Percentiles rank a stretch among this genome's conserved stretches.
These are phyloP conservation scores for Naganishia randhawae DNA, from an alignment of 768 basidiomycete genomes.

Conservation along the genomic window DNA sequence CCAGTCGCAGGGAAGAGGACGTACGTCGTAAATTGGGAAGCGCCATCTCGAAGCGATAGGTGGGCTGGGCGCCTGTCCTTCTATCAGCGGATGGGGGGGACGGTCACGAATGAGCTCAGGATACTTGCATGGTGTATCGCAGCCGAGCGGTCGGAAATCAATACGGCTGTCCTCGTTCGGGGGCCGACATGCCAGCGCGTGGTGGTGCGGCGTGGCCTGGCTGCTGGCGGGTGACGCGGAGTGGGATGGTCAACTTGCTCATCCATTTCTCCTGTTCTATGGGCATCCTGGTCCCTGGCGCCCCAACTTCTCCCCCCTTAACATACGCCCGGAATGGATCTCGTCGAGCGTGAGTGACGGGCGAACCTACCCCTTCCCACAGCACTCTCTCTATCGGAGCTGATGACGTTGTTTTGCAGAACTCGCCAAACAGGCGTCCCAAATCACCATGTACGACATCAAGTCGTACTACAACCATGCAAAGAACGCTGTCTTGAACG, in stretches of 20 bases:
- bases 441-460: slow-evolving; percentile 85
- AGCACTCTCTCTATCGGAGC: background rate
- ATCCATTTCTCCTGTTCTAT: too few species aligned
- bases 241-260: too few species aligned
- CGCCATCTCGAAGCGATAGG: background rate
- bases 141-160: too few species aligned
- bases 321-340: background rate
- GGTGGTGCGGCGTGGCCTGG: too few species aligned
- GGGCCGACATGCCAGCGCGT: too few species aligned
- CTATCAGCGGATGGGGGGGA: background rate
- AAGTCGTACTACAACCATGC: slow-evolving; percentile 96
- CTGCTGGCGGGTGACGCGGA: too few species aligned
- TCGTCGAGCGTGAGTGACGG: background rate
- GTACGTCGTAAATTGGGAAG: background rate
- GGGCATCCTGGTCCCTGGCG: too few species aligned
- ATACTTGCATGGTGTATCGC: too few species aligned
- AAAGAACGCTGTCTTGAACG: slow-evolving; percentile 91
- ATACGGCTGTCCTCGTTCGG: too few species aligned
- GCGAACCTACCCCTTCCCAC: background rate
- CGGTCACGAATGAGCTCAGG: too few species aligned
- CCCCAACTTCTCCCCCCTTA: background rate
- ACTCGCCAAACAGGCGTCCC: slow-evolving; percentile 70
- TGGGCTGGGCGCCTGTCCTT: background rate
- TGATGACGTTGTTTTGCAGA: slow-evolving; percentile 30
- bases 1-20: background rate